These are phyloP conservation scores for Penicillium digitatum DNA, from an alignment of 2,329 filamentous ascomycete genomes.

Conservation along the genomic window DNA sequence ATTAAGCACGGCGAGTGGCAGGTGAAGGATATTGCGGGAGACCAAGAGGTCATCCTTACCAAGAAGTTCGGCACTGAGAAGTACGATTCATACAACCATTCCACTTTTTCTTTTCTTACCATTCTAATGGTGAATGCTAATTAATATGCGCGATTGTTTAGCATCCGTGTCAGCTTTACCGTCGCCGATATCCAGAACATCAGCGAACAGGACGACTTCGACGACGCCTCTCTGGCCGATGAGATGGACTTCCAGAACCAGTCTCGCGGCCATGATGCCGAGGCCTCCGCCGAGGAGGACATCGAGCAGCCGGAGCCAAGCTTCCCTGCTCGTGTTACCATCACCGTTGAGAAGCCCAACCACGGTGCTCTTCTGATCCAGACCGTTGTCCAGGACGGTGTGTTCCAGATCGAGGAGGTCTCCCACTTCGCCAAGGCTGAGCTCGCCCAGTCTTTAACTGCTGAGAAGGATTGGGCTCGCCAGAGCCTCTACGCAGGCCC, in stretches of 20 bases:
- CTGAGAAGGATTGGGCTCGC: constrained; percentile 72
- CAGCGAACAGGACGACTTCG: constrained; percentile 56
- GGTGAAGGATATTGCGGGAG: constrained; percentile 71
- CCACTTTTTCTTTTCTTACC: background rate
- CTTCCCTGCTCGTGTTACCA: constrained; percentile 77
- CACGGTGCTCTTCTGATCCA: constrained; percentile 85
- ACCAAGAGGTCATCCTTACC: constrained; percentile 81
- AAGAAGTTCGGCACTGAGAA: constrained; percentile 83
- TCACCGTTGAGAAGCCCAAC: constrained; percentile 82
- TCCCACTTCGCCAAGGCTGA: constrained; percentile 78
- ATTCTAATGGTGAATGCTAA: background rate
- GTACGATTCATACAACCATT: constrained; percentile 48
- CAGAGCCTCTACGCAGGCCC: constrained; percentile 83
- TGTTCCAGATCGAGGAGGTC: constrained; percentile 84
- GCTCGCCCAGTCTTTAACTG: constrained; percentile 69
- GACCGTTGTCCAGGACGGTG: constrained; percentile 77
- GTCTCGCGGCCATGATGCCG: constrained; percentile 36
- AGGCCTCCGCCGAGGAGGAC: constrained; percentile 42
- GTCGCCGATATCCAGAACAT: constrained; percentile 75
- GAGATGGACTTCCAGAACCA: constrained; percentile 55
- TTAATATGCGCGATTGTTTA: constrained; percentile 31
- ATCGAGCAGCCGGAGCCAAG: constrained; percentile 53
- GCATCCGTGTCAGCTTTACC: constrained; percentile 77
- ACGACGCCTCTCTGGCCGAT: constrained; percentile 54
- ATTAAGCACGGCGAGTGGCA: constrained; percentile 80